phyloP scores from a whole-genome alignment of 2,329 filamentous ascomycete genomes.

The Pseudocercospora vitis region DNA sequence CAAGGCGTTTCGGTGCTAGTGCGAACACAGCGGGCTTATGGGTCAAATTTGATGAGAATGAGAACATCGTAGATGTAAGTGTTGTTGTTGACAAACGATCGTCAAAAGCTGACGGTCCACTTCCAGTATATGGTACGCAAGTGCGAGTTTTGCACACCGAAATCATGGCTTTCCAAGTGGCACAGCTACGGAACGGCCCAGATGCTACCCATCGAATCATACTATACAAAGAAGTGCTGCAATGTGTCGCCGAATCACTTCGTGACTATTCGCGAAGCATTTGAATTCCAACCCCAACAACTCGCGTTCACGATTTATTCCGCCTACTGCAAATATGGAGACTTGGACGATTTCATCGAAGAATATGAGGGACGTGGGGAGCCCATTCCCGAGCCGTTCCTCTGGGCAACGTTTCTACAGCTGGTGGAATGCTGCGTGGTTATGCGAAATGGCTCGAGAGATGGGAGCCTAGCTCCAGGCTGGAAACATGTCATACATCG shows the following conservation, averaged over 20 bases:
- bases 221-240: background rate
- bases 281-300: background rate
- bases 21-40: background rate
- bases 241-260: background rate
- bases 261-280: background rate
- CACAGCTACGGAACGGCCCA: too few relatives aligned
- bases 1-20: background rate
- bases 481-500: constrained; percentile 57
- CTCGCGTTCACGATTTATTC: background rate
- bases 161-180: too few relatives aligned
- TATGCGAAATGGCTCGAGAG: constrained; percentile 15
- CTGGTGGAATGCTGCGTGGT: constrained; percentile 21
- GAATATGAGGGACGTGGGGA: background rate
- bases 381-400: constrained; percentile 22
- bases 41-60: background rate
- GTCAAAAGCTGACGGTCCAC: too few relatives aligned
- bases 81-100: background rate
- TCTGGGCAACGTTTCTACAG: constrained; percentile 20
- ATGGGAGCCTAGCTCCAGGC: too few relatives aligned
- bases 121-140: too few relatives aligned
- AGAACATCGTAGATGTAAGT: background rate
- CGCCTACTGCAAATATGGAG: background rate
- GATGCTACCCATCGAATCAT: background rate
- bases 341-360: background rate
- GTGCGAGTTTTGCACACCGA: too few relatives aligned